phyloP scores from a whole-genome alignment of 805 yeast species.

The Candida endomychidarum region DNA sequence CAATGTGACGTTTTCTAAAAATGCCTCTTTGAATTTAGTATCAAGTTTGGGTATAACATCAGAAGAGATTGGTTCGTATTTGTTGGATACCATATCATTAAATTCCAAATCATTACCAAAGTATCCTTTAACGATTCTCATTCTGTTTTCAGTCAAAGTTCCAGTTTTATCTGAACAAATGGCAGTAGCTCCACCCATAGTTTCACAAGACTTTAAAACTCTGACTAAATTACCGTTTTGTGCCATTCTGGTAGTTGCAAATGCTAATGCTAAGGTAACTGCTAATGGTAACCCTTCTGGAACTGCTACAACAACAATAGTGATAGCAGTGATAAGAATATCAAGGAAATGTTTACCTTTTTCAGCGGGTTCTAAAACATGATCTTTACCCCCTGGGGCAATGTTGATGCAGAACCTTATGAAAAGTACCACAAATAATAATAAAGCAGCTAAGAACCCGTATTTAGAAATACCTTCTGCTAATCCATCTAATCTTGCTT shows the following conservation, averaged over 20 bases:
- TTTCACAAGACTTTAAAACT: slow-evolving; percentile 90
- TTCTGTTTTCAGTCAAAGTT: slow-evolving; percentile 88
- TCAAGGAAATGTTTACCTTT: slow-evolving; percentile 85
- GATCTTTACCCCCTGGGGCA: slow-evolving; percentile 49
- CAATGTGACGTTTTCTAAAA: slow-evolving; percentile 59
- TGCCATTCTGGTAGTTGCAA: slow-evolving; percentile 98
- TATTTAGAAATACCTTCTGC: slow-evolving; percentile 96
- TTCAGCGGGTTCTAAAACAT: slow-evolving; percentile 54
- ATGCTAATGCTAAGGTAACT: slow-evolving; percentile 93
- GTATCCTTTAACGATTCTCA: slow-evolving; percentile 83
- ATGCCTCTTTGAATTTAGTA: slow-evolving; percentile 21
- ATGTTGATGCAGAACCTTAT: slow-evolving; percentile 68
- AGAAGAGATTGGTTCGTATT: slow-evolving; percentile 22
- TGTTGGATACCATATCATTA: slow-evolving; percentile 42
- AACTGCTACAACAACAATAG: slow-evolving; percentile 96
- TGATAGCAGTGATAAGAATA: slow-evolving; percentile 85
- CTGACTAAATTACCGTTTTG: slow-evolving; percentile 95
- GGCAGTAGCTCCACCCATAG: slow-evolving; percentile 98
- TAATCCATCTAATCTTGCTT: slow-evolving; percentile 71
- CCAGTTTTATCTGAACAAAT: slow-evolving; percentile 98
- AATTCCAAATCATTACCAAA: slow-evolving; percentile 55
- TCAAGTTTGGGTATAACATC: slow-evolving; percentile 23
- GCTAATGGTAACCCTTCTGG: slow-evolving; percentile 99
- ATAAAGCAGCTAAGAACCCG: slow-evolving; percentile 80
- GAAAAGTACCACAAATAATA: slow-evolving; percentile 79